These are phyloP conservation scores for Lolium perenne DNA, from an alignment of 176 grass and related monocot species.

Conservation along the genomic window DNA sequence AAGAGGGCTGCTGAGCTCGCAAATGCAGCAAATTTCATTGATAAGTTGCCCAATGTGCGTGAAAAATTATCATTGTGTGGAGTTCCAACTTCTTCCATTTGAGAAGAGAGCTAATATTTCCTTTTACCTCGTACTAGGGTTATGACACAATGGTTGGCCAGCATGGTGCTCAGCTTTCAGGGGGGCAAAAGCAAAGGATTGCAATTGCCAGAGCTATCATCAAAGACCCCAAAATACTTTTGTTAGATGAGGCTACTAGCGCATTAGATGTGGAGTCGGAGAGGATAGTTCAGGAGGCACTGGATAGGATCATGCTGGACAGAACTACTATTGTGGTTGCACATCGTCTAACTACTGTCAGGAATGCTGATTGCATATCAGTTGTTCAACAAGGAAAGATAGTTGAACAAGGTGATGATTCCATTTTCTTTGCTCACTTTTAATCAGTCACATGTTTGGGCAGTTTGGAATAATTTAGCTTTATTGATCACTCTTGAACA, in stretches of 20 bases:
- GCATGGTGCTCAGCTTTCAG: constrained; percentile 74
- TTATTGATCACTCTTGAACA: background rate
- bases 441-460: background rate
- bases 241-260: constrained; percentile 86
- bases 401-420: constrained; percentile 70
- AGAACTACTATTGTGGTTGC: constrained; percentile 78
- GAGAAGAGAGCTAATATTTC: constrained; percentile 19
- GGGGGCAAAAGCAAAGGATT: constrained; percentile 84
- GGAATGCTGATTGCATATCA: constrained; percentile 70
- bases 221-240: constrained; percentile 71
- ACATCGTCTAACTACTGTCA: constrained; percentile 74
- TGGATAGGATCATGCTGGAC: constrained; percentile 69
- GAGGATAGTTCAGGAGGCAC: constrained; percentile 70
- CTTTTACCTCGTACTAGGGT: constrained; percentile 51
- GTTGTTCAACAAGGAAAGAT: constrained; percentile 77
- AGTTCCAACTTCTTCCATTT: background rate
- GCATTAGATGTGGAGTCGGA: constrained; percentile 84
- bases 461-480: background rate
- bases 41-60: constrained; percentile 76
- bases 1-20: constrained; percentile 68
- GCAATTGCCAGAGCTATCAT: constrained; percentile 83
- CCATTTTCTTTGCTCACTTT: background rate
- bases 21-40: constrained; percentile 79
- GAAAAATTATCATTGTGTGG: background rate
- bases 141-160: constrained; percentile 88